Base-by-base conservation (phyloP, 2,329 filamentous ascomycete genomes). In the Cercospora zeae-maydis region DNA sequence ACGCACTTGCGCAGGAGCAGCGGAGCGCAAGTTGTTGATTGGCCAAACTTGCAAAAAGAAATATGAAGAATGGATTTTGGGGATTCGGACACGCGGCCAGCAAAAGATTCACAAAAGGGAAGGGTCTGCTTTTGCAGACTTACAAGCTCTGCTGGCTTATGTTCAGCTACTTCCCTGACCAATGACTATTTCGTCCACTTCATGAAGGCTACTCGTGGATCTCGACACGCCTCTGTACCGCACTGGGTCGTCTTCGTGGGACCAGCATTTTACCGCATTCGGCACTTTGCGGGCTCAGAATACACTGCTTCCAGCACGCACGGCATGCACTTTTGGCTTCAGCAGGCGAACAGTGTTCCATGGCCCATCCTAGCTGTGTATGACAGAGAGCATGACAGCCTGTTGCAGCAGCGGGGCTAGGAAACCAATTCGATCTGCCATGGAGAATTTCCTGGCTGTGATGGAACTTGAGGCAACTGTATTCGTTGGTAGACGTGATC, bases 121-220 rank as follows among this genome's bases (percentile, higher is more conserved):
- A 53, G 49, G 16, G 16, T 34, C 49, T 34, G 49, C 7, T 9
- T 42, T 42, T 9, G 37, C 37, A 42, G 37, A 19, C 37, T n/a
- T n/a, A n/a, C n/a, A n/a, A n/a, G n/a, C n/a, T n/a, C n/a, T n/a
- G n/a, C n/a, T n/a, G n/a, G n/a, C n/a, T n/a, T n/a, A n/a, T n/a
- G n/a, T 45, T 45, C 4, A 53, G 49, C 49, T 53, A 53, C 49
- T 53, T 34, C 30, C 49, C 49, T 53, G 49, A 53, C n/a, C 10
- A 34, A 21, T 9, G 16, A 10, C 8, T 0, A 14, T 19, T 21
- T 34, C 9, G 16, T 53, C 11, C 10, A 30, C 16, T 27, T 11
- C 14, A 53, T 34, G 16, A 53, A 53, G 7, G 27, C 49, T 21
- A 49, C 6, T 27, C 19, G 30, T 14, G 21, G n/a, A 9, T 9